These are phyloP conservation scores for Leishmania tropica DNA, from an alignment of 208 protist species.

Conservation along the genomic window DNA sequence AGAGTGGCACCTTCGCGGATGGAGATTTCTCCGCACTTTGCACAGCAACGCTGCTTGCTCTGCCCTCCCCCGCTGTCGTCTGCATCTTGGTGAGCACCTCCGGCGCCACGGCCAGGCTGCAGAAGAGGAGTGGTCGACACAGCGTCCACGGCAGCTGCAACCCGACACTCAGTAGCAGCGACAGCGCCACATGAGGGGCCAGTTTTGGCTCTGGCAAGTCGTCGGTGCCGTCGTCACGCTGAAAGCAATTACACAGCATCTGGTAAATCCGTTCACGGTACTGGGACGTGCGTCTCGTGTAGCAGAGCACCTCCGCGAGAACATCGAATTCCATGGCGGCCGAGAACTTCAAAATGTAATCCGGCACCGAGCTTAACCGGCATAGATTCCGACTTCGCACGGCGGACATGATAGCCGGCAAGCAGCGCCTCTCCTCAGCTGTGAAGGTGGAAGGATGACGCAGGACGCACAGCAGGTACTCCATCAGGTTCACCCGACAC, in stretches of 20 bases:
- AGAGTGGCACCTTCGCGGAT: slow-evolving; percentile 4
- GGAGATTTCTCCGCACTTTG: not conserved
- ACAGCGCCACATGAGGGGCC: not conserved
- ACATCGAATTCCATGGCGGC: slow-evolving; percentile 6
- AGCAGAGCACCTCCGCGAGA: slow-evolving; percentile 1
- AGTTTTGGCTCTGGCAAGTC: not conserved
- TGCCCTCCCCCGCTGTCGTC: not conserved
- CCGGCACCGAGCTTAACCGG: slow-evolving; percentile 4
- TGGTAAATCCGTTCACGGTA: not conserved
- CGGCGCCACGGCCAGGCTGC: not conserved
- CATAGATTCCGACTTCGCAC: not conserved
- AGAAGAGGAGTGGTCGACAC: slow-evolving; percentile 7
- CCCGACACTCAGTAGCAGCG: slow-evolving; percentile 8
- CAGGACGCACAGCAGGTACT: slow-evolving; percentile 35
- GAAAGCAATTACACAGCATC: not conserved
- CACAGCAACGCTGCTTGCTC: not conserved
- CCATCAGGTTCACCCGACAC: slow-evolving; percentile 18
- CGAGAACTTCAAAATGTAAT: slow-evolving; percentile 21
- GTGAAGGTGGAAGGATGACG: slow-evolving; percentile 23
- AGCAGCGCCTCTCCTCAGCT: slow-evolving; percentile 14
- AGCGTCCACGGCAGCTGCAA: slow-evolving; percentile 2
- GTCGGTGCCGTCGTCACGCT: not conserved
- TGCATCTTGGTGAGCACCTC: slow-evolving; percentile 14
- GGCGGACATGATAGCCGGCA: slow-evolving; percentile 26
- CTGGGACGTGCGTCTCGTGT: not conserved